Percentiles rank a stretch among this genome's conserved stretches.
These are phyloP conservation scores for Herpetospermum pedunculosum DNA, from an alignment of 306 rosid genomes.

Conservation along the genomic window DNA sequence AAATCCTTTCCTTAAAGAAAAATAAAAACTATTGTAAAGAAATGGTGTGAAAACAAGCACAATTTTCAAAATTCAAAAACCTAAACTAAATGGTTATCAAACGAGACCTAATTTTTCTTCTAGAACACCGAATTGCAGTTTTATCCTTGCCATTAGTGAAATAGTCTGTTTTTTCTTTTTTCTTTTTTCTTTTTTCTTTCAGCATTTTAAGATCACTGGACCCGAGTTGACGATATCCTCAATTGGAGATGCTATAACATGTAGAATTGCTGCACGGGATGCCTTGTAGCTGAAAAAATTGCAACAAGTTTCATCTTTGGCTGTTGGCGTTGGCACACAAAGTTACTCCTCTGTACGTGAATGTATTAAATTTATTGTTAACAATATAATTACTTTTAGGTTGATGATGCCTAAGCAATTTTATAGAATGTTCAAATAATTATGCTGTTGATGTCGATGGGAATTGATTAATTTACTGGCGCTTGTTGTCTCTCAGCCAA, in stretches of 20 bases:
- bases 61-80: too few relatives aligned
- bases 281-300: slow-evolving; percentile 40
- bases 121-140: background rate
- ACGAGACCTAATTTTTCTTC: background rate
- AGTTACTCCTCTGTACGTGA: background rate
- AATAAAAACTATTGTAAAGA: too few relatives aligned
- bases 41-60: too few relatives aligned
- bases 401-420: background rate
- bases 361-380: background rate
- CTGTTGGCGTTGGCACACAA: background rate
- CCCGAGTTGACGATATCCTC: slow-evolving; percentile 64
- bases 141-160: background rate
- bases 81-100: background rate
- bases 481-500: background rate
- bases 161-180: background rate
- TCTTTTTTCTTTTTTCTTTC: too few relatives aligned
- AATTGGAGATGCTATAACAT: slow-evolving; percentile 61
- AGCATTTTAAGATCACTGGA: slow-evolving; percentile 72
- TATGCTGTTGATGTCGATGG: background rate
- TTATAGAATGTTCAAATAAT: background rate
- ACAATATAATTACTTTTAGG: background rate
- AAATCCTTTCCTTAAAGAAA: too few relatives aligned
- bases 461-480: background rate
- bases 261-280: slow-evolving; percentile 74
- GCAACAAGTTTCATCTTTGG: background rate